These are phyloP conservation scores for Kluyveromyces wickerhamii DNA, from an alignment of 805 yeast genomes.

Conservation along the genomic window DNA sequence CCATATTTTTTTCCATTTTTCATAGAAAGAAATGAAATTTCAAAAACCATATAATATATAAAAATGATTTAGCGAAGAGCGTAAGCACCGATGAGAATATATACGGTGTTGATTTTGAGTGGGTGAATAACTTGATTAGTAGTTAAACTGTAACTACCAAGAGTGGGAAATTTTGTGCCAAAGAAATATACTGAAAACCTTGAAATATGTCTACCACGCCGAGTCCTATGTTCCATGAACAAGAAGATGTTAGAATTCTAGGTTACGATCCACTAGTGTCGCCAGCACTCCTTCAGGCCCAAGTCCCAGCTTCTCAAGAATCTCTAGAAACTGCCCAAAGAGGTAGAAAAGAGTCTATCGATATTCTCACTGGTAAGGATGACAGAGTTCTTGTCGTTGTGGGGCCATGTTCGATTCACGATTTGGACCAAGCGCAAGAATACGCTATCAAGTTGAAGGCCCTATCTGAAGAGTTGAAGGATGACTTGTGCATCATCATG, in stretches of 20 bases:
- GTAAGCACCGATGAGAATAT: too few relatives aligned
- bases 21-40: too few relatives aligned
- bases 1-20: too few relatives aligned
- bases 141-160: too few relatives aligned
- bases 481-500: constrained; percentile 82
- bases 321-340: constrained; percentile 56
- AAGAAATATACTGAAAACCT: too few relatives aligned
- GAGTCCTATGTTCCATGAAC: constrained; percentile 39
- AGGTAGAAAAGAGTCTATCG: constrained; percentile 74
- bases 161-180: too few relatives aligned
- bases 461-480: constrained; percentile 60
- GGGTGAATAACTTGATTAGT: too few relatives aligned
- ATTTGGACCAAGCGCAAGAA: constrained; percentile 80
- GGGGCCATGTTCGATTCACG: constrained; percentile 97
- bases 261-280: constrained; percentile 94
- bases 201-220: constrained; percentile 3
- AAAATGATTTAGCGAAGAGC: too few relatives aligned
- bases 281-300: constrained; percentile 84
- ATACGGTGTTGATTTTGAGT: too few relatives aligned
- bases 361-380: constrained; percentile 63
- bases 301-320: constrained; percentile 55
- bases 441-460: constrained; percentile 66
- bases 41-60: too few relatives aligned
- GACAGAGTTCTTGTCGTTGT: constrained; percentile 84
- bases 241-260: constrained; percentile 68